phyloP scores from a whole-genome alignment of 164 flowering plant species.

The Magnolia kwangsiensis region DNA sequence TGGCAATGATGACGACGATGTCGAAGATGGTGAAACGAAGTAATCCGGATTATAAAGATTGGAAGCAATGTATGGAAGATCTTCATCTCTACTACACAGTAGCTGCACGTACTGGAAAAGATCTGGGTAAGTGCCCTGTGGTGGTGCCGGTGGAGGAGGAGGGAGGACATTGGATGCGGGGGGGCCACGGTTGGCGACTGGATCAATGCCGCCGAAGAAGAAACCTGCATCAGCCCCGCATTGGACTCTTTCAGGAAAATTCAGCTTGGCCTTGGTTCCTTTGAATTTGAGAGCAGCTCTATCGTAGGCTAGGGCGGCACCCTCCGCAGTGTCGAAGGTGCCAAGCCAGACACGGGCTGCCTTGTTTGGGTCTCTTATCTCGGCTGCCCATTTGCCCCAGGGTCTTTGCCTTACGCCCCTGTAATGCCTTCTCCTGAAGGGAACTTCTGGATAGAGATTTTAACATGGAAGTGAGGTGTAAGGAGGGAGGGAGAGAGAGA shows the following conservation, averaged over 20 bases:
- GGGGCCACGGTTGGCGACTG: conserved; percentile 1
- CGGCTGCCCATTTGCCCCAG: conserved; percentile 92
- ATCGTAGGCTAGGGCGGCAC: conserved; percentile 76
- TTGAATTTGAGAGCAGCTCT: conserved; percentile 71
- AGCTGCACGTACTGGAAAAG: conserved; percentile 30
- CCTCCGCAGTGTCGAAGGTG: conserved; percentile 73
- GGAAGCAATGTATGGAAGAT: conserved; percentile 16
- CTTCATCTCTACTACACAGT: conserved; percentile 21
- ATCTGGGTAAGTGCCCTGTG: conserved; percentile 22
- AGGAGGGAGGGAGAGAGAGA: conserved; percentile 4
- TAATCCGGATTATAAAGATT: conserved; percentile 11
- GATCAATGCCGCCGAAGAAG: conserved; percentile 10
- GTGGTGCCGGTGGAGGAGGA: background rate
- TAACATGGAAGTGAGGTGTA: background rate
- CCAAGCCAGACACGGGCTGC: conserved; percentile 87
- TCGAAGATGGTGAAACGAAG: conserved; percentile 6
- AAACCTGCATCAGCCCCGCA: conserved; percentile 24
- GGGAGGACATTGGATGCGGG: background rate
- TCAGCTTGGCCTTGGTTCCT: conserved; percentile 77
- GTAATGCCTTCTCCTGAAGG: conserved; percentile 48
- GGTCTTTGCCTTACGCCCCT: conserved; percentile 87
- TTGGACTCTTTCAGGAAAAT: conserved; percentile 76
- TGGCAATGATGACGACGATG: conserved; percentile 14
- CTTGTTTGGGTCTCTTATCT: conserved; percentile 76
- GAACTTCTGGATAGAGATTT: background rate